A percentile compares a stretch with the other conserved stretches of the same genome.
Evolutionary conservation across 2,329 filamentous ascomycete genomes (phyloP).

Genomic region (Microcyclospora pomicola): DNA sequence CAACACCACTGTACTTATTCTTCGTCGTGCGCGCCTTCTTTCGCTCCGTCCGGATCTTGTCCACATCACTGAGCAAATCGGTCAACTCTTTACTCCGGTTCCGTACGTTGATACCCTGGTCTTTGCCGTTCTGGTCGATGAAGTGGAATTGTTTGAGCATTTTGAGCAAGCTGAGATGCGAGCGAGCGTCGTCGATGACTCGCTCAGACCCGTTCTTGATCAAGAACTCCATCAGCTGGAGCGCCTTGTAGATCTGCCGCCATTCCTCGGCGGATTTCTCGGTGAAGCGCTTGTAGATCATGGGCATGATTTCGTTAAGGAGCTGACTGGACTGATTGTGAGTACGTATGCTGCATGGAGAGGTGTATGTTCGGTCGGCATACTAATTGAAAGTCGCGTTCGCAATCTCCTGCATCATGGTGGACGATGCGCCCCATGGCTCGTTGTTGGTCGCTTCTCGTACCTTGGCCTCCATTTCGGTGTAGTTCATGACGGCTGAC

Average conservation of each 20-base stretch:
- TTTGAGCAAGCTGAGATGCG: constrained; percentile 86
- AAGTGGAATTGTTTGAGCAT: constrained; percentile 98
- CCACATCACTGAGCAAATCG: constrained; percentile 85
- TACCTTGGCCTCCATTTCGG: constrained; percentile 76
- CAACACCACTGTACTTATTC: constrained; percentile 90
- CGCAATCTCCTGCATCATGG: constrained; percentile 93
- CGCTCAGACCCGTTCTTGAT: constrained; percentile 97
- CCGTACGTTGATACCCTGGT: constrained; percentile 93
- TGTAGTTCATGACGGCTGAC: constrained; percentile 92
- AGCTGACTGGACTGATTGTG: constrained; percentile 52
- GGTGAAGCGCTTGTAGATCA: constrained; percentile 98
- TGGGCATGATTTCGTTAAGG: constrained; percentile 98
- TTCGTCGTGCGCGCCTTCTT: constrained; percentile 87
- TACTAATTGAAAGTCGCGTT: constrained; percentile 98
- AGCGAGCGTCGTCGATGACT: constrained; percentile 91
- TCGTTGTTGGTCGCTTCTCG: constrained; percentile 98
- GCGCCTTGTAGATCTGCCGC: constrained; percentile 94
- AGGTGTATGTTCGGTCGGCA: constrained; percentile 22
- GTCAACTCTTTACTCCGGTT: constrained; percentile 92
- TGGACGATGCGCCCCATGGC: constrained; percentile 79
- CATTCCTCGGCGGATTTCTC: constrained; percentile 97
- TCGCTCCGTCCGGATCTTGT: constrained; percentile 57
- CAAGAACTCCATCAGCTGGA: constrained; percentile 91
- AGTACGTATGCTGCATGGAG: constrained; percentile 7
- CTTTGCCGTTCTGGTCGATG: constrained; percentile 92